Evolutionary conservation across 148 eudicot species (phyloP).

Genomic region (Rhododendron molle): DNA sequence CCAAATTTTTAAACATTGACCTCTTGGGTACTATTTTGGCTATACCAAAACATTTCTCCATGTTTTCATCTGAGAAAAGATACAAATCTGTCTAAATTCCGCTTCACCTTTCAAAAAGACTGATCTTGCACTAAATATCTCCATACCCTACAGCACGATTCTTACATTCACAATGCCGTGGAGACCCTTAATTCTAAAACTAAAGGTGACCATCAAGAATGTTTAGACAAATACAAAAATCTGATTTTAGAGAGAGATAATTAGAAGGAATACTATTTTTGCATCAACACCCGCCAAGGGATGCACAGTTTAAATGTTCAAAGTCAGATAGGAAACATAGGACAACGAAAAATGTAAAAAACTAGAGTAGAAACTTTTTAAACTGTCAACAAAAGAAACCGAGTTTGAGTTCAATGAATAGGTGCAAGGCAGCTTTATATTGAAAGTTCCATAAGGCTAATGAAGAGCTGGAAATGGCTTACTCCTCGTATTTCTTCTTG

Average conservation of each 20-base stretch:
- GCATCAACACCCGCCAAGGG: background rate
- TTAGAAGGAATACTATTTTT: background rate
- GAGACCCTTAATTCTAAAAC: too few relatives aligned
- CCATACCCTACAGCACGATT: background rate
- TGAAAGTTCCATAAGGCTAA: background rate
- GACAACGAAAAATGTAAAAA: background rate
- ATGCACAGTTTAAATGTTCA: background rate
- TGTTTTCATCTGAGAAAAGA: background rate
- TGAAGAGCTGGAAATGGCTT: slow-evolving; percentile 27
- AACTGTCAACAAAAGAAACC: background rate
- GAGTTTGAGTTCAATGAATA: background rate
- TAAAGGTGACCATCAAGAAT: background rate
- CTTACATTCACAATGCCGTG: background rate
- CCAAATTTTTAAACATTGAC: too few relatives aligned
- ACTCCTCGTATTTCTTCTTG: slow-evolving; percentile 99
- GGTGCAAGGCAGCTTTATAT: background rate
- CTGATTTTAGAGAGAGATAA: background rate
- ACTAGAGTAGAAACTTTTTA: background rate
- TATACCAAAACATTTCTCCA: background rate
- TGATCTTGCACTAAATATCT: background rate
- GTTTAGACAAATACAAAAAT: background rate
- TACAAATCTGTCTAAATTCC: background rate
- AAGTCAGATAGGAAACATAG: background rate
- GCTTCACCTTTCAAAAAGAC: background rate
- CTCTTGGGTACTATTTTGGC: background rate